Evolutionary conservation across 2,329 filamentous ascomycete genomes (phyloP).

Genomic region (Paraphoma sp.): DNA sequence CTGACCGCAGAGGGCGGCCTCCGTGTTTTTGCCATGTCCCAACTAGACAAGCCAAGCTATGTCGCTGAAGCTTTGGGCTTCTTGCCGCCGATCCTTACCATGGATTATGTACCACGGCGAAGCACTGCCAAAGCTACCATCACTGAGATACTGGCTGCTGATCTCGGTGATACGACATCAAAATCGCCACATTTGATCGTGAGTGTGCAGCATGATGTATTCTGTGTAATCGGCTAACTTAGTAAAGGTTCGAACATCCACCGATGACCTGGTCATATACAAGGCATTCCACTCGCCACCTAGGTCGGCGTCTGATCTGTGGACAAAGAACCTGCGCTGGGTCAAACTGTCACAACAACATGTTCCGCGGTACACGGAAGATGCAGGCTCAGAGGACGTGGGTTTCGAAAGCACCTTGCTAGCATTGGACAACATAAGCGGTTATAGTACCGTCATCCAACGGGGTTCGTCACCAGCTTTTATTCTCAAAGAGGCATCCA

Average conservation of each 20-base stretch:
- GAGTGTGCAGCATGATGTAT: constrained; percentile 42
- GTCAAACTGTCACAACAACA: constrained; percentile 74
- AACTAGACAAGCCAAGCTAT: constrained; percentile 75
- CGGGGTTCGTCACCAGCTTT: constrained; percentile 82
- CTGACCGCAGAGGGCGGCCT: constrained; percentile 77
- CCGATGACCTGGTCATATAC: constrained; percentile 86
- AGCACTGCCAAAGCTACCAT: constrained; percentile 75
- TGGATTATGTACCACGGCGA: constrained; percentile 73
- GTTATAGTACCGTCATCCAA: constrained; percentile 83
- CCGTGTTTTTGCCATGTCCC: constrained; percentile 77
- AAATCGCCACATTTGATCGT: constrained; percentile 83
- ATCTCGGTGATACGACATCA: constrained; percentile 77
- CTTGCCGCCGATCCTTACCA: constrained; percentile 76
- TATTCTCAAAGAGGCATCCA: constrained; percentile 81
- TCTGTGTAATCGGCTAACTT: constrained; percentile 2
- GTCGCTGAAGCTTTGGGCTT: constrained; percentile 78
- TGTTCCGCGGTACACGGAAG: constrained; percentile 64
- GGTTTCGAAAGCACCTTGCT: constrained; percentile 59
- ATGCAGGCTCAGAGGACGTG: constrained; percentile 57
- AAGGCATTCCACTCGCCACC: constrained; percentile 70
- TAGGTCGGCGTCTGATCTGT: constrained; percentile 48
- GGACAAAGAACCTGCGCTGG: constrained; percentile 71
- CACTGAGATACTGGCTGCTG: constrained; percentile 80
- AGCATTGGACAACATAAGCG: constrained; percentile 69
- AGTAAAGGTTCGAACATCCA: constrained; percentile 73